Percentiles rank a stretch among this genome's conserved stretches.
These are phyloP conservation scores for Penicillium desertorum DNA, from an alignment of 495 filamentous ascomycete species.

Conservation along the genomic window DNA sequence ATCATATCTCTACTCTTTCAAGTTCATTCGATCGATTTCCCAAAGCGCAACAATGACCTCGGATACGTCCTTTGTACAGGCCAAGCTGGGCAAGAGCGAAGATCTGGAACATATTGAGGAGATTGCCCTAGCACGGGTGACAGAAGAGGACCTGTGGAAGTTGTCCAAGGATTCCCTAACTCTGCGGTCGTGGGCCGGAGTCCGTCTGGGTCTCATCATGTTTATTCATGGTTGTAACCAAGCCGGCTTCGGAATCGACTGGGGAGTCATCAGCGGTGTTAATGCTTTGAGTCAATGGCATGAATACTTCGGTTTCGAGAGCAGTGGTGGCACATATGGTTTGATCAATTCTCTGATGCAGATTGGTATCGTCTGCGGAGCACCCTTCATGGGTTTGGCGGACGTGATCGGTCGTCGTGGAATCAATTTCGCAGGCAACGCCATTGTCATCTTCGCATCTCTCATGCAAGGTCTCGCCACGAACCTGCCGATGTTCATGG, in stretches of 20 bases:
- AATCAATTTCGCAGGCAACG: slow-evolving; percentile 42
- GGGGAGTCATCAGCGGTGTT: slow-evolving; percentile 44
- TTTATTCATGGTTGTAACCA: slow-evolving; percentile 44
- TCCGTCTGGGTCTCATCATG: slow-evolving; percentile 39
- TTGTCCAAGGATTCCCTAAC: slow-evolving; percentile 33
- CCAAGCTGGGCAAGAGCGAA: slow-evolving; percentile 17
- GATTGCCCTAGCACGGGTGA: slow-evolving; percentile 36
- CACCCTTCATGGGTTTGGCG: slow-evolving; percentile 37
- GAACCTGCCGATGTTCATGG: slow-evolving; percentile 40
- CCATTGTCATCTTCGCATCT: slow-evolving; percentile 37
- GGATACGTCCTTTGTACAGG: slow-evolving; percentile 6
- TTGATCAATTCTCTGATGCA: slow-evolving; percentile 43
- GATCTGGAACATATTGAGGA: slow-evolving; percentile 35
- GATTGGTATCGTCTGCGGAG: slow-evolving; percentile 39
- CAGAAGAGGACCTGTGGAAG: slow-evolving; percentile 40
- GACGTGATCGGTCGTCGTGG: slow-evolving; percentile 44
- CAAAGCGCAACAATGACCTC: slow-evolving; percentile 1
- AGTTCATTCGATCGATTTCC: background rate
- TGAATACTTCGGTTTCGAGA: slow-evolving; percentile 32
- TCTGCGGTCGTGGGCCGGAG: slow-evolving; percentile 34
- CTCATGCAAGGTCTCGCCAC: slow-evolving; percentile 40
- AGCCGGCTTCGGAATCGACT: slow-evolving; percentile 45
- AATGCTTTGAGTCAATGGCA: slow-evolving; percentile 37
- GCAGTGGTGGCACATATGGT: slow-evolving; percentile 31
- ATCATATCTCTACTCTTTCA: background rate